Base-by-base conservation (phyloP, 305 asterid genomes). In the Withania somnifera region DNA sequence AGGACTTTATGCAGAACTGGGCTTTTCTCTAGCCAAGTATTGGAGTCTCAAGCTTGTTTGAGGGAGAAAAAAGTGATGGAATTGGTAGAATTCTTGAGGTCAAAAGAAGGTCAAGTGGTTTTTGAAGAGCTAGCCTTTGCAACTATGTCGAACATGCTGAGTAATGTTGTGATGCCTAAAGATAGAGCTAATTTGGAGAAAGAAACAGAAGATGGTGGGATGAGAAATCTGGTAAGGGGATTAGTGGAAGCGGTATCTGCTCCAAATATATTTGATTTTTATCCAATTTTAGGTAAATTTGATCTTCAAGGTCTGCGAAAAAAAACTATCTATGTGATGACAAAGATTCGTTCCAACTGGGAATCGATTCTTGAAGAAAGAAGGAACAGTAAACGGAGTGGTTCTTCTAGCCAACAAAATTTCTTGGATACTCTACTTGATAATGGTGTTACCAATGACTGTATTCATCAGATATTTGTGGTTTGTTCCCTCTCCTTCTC, bases 241-340 rank as follows among this genome's bases (percentile, higher is more conserved):
- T 5, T 88, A 0, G 56, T 81, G 20, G 86, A 77, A 38, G 80
- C 77, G 1, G n/a, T 8, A 14, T 6, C 76, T 20, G 24, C 69
- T 5, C 87, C 87, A 17, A 85, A 88, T 63, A 22, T 88, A 22
- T 80, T 89, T 2, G 89, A 89, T 20, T 82, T 88, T 26, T 88
- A 79, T 76, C 93, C 93, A 0, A 6, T 78, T 64, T 17, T 87
- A 2, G 7, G 79, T 13, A 84, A 53, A 40, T 75, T 86, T 0
- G 93, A 90, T 84, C 82, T 78, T 83, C 92, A 89, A 78, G 90
- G 92, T 71, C 10, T 85, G 24, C 45, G 67, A 0, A 85, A 45
- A 81, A 87, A 58, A 40, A 42, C 86, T 40, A 42, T 1, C 38
- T 78, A 60, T 11, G 19, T 78, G 60, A 24, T 11, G 0, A 2